Conservation (phyloP, 352 stramenopile genomes). For the Globisporangium takayamanum region DNA sequence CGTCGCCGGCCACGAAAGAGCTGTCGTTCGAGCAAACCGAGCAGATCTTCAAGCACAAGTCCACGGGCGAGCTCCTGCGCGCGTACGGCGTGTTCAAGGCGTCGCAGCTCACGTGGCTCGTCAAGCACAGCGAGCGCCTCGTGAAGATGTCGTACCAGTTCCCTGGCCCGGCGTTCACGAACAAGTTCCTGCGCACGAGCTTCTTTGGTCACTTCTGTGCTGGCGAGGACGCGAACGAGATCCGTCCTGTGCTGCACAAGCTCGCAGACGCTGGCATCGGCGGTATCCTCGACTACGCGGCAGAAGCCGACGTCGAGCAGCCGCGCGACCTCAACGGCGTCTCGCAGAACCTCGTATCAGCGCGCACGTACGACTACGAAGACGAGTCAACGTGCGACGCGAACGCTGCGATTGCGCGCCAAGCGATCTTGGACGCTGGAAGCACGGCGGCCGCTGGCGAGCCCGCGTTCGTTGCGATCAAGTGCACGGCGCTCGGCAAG, state of each 20-base stretch:
- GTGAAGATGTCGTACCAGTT: constrained; percentile 82
- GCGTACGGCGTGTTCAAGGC: constrained; percentile 84
- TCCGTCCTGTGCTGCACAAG: constrained; percentile 72
- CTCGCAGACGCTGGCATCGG: constrained; percentile 84
- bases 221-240: constrained; percentile 85
- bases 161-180: constrained; percentile 75
- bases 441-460: constrained; percentile 30
- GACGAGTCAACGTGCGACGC: constrained; percentile 91
- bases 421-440: constrained; percentile 75
- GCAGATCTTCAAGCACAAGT: constrained; percentile 79
- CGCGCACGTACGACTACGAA: constrained; percentile 95
- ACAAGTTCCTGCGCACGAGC: constrained; percentile 87
- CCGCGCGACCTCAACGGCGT: constrained; percentile 73
- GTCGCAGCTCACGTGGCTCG: constrained; percentile 82
- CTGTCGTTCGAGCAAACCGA: constrained; percentile 77
- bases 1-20: constrained; percentile 35
- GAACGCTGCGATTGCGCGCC: constrained; percentile 82
- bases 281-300: constrained; percentile 97
- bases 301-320: constrained; percentile 88
- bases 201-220: constrained; percentile 98
- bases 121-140: constrained; percentile 84
- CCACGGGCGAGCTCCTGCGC: constrained; percentile 79
- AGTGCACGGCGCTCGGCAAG: constrained; percentile 96
- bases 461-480: constrained; percentile 94
- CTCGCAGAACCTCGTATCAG: constrained; percentile 76